Base-by-base conservation (phyloP, 345 rosid genomes). In the Moricandia moricandioides region DNA sequence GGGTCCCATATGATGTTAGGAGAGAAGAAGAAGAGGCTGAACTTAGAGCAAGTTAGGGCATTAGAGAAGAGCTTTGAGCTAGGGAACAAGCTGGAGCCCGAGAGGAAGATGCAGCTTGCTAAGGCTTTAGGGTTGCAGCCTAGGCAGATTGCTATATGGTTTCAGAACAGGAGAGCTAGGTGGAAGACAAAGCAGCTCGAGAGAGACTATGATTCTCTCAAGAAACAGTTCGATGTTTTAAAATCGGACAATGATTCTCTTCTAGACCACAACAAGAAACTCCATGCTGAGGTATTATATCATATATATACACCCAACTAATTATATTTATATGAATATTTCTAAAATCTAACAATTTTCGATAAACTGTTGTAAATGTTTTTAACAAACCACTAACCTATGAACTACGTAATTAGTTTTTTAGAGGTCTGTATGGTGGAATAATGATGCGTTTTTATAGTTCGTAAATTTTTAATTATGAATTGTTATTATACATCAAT, bases 101-200 rank as follows among this genome's bases (percentile, higher is more conserved):
- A 86, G 77, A 84, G 94, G 78, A 89, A 87, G 82, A 66, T 83
- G 82, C 89, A 89, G 70, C 86, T 89, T 45, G 91, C 94, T 33
- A 84, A 85, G 83, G 85, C 88, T 14, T 77, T 89, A 51, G 89
- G 91, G 52, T 70, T 89, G 65, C 89, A 86, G 72, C 94, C 94
- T 4, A 79, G 94, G 59, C 94, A 89, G 76, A 69, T 89, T 47
- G 91, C 94, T 3, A 89, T 89, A 7, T 89, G 94, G 94, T 89
- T 89, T 70, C 94, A 89, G 69, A 89, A 87, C 78, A 81, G 91
- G 65, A 84, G 94, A 74, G 94, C 91, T 27, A 80, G 94, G 35
- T 89, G 94, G 94, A 89, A 89, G 83, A 86, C 94, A 33, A 89
- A 89, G 80, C 91, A 87, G 76, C 81, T 87, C 64, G 94, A 89